Evolutionary conservation across 768 basidiomycete genomes (phyloP), one percentile per base, ranked within the genome.

Genomic region (Amanita jacksonii): DNA sequence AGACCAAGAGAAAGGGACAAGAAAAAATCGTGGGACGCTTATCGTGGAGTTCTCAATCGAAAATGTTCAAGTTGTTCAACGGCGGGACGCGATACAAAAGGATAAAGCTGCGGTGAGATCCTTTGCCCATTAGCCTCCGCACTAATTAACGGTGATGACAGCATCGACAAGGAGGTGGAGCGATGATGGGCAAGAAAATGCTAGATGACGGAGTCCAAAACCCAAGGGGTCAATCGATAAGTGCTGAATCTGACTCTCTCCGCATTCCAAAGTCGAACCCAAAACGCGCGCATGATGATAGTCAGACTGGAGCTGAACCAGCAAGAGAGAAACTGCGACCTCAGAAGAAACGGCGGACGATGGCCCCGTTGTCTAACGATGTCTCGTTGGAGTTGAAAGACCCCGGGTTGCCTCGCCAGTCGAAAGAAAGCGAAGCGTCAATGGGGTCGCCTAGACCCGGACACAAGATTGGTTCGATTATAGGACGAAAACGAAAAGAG

Each of bases 41-140:
- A 82, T 94, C 54, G 78, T 91, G n/a, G 93, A 98, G 64, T 96
- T 96, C 62, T 92, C 90, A 31, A 90, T 97, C 40, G 92, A 97
- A 67, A 97, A 97, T 55, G 67, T 88, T 15, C 85, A 91, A 62
- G 89, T 93, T 23, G 81, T 92, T 30, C 84, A 85, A 50, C 69
- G 89, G 45, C 70, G 91, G 54, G 70, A 72, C 30, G 73, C 76
- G 1, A 68, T 67, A 43, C 72, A 69, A 49, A 64, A 69, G 41
- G 70, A 64, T 34, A 68, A 63, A 39, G 44, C 48, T 33, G 53
- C 41, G 43, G 61, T 67, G 22, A 8, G 12, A 12, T 22, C 19
- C 22, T 23, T 22, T 22, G 16, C 19, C 6, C 27, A 28, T 12
- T 6, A 28, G 6, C 22, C 22, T 22, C 8, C 19, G 16, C 22